Evolutionary conservation across 768 basidiomycete genomes (phyloP).

Genomic region (Serendipita indica): DNA sequence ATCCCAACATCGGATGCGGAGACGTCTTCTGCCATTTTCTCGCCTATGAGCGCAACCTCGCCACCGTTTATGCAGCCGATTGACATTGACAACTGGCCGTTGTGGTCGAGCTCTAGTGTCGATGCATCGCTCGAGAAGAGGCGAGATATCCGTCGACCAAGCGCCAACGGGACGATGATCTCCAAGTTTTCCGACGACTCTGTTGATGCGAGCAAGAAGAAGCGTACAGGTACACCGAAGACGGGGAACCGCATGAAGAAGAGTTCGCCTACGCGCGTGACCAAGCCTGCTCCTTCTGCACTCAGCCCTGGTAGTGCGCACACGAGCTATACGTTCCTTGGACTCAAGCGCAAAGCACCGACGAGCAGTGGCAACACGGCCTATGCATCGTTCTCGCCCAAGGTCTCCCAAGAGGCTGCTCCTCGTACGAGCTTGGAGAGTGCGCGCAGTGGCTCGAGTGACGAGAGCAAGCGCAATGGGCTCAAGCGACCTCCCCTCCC

Average conservation of each 20-base stretch:
- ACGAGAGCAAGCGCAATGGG: not conserved
- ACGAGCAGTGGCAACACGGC: not conserved
- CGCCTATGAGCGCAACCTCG: not conserved
- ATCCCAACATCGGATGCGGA: not conserved
- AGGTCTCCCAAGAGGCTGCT: not conserved
- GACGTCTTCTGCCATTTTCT: not conserved
- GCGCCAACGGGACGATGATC: constrained; percentile 7
- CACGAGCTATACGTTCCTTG: not conserved
- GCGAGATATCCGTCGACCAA: not conserved
- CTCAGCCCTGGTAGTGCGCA: constrained; percentile 18
- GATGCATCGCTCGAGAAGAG: not conserved
- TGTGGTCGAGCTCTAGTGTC: constrained; percentile 3
- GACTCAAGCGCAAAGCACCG: not conserved
- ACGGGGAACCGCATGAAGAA: constrained; percentile 37
- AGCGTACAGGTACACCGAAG: constrained; percentile 21
- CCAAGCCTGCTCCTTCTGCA: constrained; percentile 89
- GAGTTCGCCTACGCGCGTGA: constrained; percentile 78
- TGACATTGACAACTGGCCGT: constrained; percentile 3
- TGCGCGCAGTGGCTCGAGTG: not conserved
- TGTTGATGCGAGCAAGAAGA: not conserved
- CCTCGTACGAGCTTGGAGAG: constrained; percentile 3
- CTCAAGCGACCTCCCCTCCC: constrained; percentile 3
- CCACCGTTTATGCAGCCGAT: not conserved
- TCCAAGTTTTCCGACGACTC: constrained; percentile 9
- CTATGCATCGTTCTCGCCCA: not conserved